A percentile compares a stretch with the other conserved stretches of the same genome.
phyloP scores from a whole-genome alignment of 2,329 filamentous ascomycete genomes.

The Mycocentrospora acerina region DNA sequence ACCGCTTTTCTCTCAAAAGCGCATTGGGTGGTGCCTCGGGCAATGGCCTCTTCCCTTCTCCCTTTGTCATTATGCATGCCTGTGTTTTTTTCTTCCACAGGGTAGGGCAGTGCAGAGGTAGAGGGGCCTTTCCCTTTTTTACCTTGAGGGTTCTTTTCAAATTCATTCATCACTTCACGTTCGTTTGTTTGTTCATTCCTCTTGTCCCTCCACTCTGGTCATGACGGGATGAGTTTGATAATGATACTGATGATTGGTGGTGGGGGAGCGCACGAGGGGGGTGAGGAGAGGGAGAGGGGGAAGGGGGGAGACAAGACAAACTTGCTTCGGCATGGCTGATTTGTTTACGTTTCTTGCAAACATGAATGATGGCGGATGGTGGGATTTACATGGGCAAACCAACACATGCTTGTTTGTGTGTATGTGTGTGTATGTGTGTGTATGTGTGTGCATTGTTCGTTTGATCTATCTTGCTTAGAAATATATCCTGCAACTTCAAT shows the following conservation, averaged over 20 bases:
- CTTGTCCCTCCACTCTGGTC: slow-evolving; percentile 2
- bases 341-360: no score
- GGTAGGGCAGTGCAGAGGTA: slow-evolving; percentile 12
- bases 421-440: no score
- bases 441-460: no score
- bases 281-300: slow-evolving; percentile 1
- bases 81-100: no score
- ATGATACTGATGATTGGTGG: no score
- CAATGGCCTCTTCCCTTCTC: slow-evolving; percentile 8
- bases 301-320: slow-evolving; percentile 9
- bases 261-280: no score
- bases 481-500: no score
- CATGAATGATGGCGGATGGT: slow-evolving; percentile 16
- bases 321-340: slow-evolving; percentile 32
- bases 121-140: slow-evolving; percentile 5
- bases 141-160: slow-evolving; percentile 5
- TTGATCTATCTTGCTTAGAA: no score
- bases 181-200: slow-evolving; percentile 7
- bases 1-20: slow-evolving; percentile 23
- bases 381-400: slow-evolving; percentile 21
- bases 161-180: slow-evolving; percentile 9
- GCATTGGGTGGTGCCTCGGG: slow-evolving; percentile 20
- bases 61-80: slow-evolving; percentile 12
- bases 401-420: no score
- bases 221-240: slow-evolving; percentile 8